Evolutionary conservation across 2,329 filamentous ascomycete genomes (phyloP).

Genomic region (Rhynchosporium secalis): DNA sequence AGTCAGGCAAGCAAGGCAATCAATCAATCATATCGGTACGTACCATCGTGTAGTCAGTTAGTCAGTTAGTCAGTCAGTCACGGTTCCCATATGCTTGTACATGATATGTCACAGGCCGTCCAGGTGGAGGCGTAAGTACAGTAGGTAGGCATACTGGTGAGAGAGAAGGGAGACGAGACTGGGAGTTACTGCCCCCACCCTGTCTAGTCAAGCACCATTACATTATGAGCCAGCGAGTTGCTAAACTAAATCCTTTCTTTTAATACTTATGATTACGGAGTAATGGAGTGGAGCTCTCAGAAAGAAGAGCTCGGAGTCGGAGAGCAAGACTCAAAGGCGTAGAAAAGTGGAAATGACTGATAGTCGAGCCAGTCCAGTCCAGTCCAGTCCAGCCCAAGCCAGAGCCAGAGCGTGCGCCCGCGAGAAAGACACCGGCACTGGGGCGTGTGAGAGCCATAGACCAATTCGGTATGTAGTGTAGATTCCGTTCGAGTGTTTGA

Average conservation of each 20-base stretch:
- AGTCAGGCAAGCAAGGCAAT: neutral
- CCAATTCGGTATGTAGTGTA: neutral
- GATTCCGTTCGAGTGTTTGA: neutral
- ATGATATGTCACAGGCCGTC: constrained; percentile 36
- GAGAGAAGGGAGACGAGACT: neutral
- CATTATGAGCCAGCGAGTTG: no score
- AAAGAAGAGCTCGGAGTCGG: neutral
- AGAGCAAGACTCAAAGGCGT: neutral
- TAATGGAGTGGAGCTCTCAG: neutral
- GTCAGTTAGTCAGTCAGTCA: constrained; percentile 16
- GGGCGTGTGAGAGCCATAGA: neutral
- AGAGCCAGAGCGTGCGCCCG: constrained; percentile 10
- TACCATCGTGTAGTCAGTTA: no score
- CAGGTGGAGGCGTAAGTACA: constrained; percentile 10
- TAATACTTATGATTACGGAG: neutral
- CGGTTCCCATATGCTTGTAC: constrained; percentile 28
- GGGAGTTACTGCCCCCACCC: neutral
- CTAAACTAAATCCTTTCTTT: no score
- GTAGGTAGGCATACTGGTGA: constrained; percentile 8
- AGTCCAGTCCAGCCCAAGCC: constrained; percentile 7
- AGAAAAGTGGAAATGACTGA: neutral
- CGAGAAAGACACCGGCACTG: neutral
- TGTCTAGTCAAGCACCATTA: neutral
- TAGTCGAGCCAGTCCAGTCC: neutral
- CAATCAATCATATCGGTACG: neutral